A percentile compares a stretch with the other conserved stretches of the same genome.
phyloP scores from a whole-genome alignment of 2,329 filamentous ascomycete species.

The Colletotrichum horii region DNA sequence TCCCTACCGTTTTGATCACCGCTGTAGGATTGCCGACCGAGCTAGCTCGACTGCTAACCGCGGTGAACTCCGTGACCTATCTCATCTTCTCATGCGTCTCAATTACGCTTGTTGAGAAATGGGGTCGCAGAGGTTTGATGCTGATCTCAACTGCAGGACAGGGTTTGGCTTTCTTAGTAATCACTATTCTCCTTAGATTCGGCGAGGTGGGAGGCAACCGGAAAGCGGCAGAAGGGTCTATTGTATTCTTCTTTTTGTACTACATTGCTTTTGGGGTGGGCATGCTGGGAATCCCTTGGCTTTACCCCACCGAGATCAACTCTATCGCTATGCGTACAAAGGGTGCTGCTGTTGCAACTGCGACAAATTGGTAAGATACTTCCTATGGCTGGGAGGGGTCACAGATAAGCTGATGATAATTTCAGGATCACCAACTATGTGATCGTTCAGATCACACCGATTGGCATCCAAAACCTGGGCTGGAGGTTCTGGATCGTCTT shows the following conservation, averaged over 20 bases:
- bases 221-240: constrained; percentile 30
- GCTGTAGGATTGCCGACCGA: constrained; percentile 51
- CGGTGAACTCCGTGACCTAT: constrained; percentile 39
- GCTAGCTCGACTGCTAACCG: constrained; percentile 54
- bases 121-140: constrained; percentile 34
- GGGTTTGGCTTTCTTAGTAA: constrained; percentile 31
- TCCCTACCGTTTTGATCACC: constrained; percentile 55
- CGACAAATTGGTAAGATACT: background rate
- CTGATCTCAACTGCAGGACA: constrained; percentile 30
- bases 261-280: constrained; percentile 35
- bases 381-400: accelerated
- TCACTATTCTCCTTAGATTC: constrained; percentile 30
- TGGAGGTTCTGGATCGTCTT: background rate
- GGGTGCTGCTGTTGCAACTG: constrained; percentile 33
- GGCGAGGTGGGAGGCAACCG: constrained; percentile 21
- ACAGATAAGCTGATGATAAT: background rate
- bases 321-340: constrained; percentile 44
- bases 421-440: background rate
- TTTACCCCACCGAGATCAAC: constrained; percentile 38
- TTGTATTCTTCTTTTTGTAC: constrained; percentile 36
- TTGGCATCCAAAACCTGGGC: background rate
- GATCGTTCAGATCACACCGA: background rate
- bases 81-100: constrained; percentile 28
- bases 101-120: constrained; percentile 31
- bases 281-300: constrained; percentile 42